Conservation (phyloP, 2,329 filamentous ascomycete genomes). For the Herpotrichia juniperi region DNA sequence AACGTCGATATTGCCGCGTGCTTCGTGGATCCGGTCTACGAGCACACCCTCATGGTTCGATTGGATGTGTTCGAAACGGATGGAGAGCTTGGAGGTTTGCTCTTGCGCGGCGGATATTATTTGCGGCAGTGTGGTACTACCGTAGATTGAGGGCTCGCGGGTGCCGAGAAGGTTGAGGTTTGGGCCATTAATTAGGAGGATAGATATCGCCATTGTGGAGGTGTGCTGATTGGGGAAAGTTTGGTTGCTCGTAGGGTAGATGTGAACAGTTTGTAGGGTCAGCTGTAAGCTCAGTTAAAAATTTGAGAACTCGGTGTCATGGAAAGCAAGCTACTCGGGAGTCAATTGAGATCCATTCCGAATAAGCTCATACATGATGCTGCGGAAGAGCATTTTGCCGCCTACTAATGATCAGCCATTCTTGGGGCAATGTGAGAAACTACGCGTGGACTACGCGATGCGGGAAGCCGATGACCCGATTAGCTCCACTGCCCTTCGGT, state of each 20-base stretch:
- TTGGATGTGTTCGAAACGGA: slow-evolving; percentile 67
- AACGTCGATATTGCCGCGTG: slow-evolving; percentile 64
- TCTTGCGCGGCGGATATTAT: slow-evolving; percentile 58
- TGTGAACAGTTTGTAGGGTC: too few relatives aligned
- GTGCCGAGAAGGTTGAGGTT: slow-evolving; percentile 82
- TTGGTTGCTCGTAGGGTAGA: background rate
- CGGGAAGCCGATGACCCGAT: background rate
- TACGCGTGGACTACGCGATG: too few relatives aligned
- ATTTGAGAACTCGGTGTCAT: too few relatives aligned
- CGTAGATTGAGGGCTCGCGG: slow-evolving; percentile 76
- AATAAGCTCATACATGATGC: background rate
- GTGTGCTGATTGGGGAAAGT: background rate
- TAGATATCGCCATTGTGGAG: slow-evolving; percentile 40
- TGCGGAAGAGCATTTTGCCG: slow-evolving; percentile 12
- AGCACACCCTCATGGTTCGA: slow-evolving; percentile 80
- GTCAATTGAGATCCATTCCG: background rate
- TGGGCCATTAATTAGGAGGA: slow-evolving; percentile 80
- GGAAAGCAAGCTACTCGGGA: background rate
- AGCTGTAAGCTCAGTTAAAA: too few relatives aligned
- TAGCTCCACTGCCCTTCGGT: background rate
- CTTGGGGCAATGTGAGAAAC: background rate
- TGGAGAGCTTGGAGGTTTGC: slow-evolving; percentile 58
- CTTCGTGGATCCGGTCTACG: slow-evolving; percentile 74
- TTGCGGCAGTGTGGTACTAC: slow-evolving; percentile 69
- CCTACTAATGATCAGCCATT: background rate